Percentiles rank a stretch among this genome's conserved stretches.
Evolutionary conservation across 768 basidiomycete species (phyloP).

Genomic region (Suillus decipiens): DNA sequence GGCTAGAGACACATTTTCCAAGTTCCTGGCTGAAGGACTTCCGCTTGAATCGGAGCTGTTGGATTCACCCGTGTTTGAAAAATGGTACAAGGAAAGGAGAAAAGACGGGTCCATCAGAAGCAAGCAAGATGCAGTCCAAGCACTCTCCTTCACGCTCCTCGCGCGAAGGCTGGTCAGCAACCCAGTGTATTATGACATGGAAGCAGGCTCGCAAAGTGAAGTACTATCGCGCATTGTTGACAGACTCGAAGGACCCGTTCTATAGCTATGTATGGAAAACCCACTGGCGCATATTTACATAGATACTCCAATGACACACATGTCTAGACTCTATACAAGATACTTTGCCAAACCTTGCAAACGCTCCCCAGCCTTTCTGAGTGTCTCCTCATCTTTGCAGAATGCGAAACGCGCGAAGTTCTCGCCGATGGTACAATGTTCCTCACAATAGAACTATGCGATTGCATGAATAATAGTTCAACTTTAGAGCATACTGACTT

Average conservation of each 20-base stretch:
- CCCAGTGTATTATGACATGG: constrained; percentile 80
- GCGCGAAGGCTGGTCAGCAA: constrained; percentile 71
- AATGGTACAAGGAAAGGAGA: constrained; percentile 49
- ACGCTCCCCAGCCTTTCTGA: constrained; percentile 80
- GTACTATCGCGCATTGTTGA: constrained; percentile 76
- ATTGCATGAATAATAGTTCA: constrained; percentile 12
- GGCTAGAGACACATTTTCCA: constrained; percentile 74
- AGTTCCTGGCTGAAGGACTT: constrained; percentile 81
- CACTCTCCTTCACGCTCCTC: constrained; percentile 81
- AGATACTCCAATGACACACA: not conserved
- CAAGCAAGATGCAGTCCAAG: constrained; percentile 74
- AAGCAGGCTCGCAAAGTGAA: constrained; percentile 44
- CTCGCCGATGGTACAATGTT: constrained; percentile 85
- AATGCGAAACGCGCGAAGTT: constrained; percentile 88
- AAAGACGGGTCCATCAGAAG: constrained; percentile 40
- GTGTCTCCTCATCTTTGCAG: constrained; percentile 92
- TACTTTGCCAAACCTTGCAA: constrained; percentile 74
- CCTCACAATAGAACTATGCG: constrained; percentile 85
- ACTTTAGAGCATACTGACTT: constrained; percentile 22
- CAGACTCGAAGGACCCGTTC: constrained; percentile 28
- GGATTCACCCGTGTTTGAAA: constrained; percentile 47
- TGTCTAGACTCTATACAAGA: constrained; percentile 31
- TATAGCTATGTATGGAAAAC: not conserved
- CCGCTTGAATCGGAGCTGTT: constrained; percentile 83
- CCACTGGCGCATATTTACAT: not conserved